phyloP scores from a whole-genome alignment of 306 rosid genomes.

The Quercus dentata region DNA sequence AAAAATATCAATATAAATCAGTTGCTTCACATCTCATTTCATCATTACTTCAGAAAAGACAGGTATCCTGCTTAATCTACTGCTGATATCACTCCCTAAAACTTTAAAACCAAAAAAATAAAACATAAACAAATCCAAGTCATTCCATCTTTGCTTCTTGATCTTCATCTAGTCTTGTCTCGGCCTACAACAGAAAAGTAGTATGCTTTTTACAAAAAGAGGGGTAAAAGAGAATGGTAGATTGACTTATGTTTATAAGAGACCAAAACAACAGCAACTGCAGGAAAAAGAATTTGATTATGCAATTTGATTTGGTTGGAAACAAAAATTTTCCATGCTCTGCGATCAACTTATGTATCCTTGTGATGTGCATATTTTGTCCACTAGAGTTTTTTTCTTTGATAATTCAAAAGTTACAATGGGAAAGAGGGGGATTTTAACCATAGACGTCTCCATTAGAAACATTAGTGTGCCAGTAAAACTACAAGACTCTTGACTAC shows the following conservation, averaged over 20 bases:
- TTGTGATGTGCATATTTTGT: background rate
- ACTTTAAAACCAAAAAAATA: slow-evolving; percentile 19
- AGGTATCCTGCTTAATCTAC: slow-evolving; percentile 22
- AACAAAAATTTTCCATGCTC: background rate
- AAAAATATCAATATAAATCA: background rate
- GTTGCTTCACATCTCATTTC: slow-evolving; percentile 9
- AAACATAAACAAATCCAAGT: slow-evolving; percentile 42
- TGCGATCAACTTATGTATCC: background rate
- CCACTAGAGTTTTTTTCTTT: too few species aligned
- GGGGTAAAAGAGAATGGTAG: background rate
- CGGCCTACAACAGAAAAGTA: slow-evolving; percentile 55
- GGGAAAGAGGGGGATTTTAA: too few species aligned
- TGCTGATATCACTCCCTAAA: slow-evolving; percentile 18
- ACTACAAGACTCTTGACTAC: too few species aligned
- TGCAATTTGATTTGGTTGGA: background rate
- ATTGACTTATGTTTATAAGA: too few species aligned
- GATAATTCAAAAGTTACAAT: too few species aligned
- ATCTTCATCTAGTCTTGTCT: slow-evolving; percentile 75
- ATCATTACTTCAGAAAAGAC: slow-evolving; percentile 8
- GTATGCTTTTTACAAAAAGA: slow-evolving; percentile 10
- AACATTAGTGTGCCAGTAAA: too few species aligned
- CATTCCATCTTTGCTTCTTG: slow-evolving; percentile 59
- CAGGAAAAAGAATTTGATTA: background rate
- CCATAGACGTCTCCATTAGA: too few species aligned
- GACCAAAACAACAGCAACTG: background rate